Percentiles rank a stretch among this genome's conserved stretches.
Evolutionary conservation across 148 eudicot species (phyloP).

Genomic region (Selenicereus undatus): DNA sequence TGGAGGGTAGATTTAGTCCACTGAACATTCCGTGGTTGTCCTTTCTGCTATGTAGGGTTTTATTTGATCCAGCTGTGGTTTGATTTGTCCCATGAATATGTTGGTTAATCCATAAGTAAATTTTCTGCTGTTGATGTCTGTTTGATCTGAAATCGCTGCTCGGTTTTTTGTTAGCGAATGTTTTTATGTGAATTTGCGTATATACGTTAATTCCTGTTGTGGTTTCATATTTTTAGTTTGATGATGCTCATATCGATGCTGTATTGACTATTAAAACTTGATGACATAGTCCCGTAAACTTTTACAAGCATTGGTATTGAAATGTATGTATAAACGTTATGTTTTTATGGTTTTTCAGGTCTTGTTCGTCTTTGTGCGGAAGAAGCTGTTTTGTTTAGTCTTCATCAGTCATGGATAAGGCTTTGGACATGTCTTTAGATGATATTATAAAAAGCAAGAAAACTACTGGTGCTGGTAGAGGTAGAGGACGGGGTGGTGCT

Average conservation of each 20-base stretch:
- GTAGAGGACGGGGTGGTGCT: slow-evolving; percentile 58
- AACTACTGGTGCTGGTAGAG: slow-evolving; percentile 34
- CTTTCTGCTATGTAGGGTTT: not conserved
- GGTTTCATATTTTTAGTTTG: not conserved
- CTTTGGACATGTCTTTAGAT: slow-evolving; percentile 75
- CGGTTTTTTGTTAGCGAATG: not conserved
- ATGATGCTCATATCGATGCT: not conserved
- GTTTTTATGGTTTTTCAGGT: slow-evolving; percentile 20
- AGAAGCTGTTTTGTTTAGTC: not conserved
- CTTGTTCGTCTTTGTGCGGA: not conserved
- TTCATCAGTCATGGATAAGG: slow-evolving; percentile 25
- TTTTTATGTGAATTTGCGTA: not conserved
- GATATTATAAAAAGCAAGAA: slow-evolving; percentile 77
- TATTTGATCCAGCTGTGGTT: not conserved
- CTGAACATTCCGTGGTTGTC: too few relatives aligned
- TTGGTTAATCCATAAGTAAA: not conserved
- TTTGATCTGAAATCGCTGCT: not conserved
- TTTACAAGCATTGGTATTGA: not conserved
- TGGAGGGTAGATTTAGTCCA: not conserved
- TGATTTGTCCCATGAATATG: not conserved
- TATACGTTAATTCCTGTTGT: not conserved
- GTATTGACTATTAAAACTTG: not conserved
- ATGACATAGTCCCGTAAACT: not conserved
- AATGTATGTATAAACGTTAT: not conserved
- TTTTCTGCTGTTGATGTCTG: not conserved